phyloP scores from a whole-genome alignment of 139 green algal genomes.

The Spirogloea muscicola region DNA sequence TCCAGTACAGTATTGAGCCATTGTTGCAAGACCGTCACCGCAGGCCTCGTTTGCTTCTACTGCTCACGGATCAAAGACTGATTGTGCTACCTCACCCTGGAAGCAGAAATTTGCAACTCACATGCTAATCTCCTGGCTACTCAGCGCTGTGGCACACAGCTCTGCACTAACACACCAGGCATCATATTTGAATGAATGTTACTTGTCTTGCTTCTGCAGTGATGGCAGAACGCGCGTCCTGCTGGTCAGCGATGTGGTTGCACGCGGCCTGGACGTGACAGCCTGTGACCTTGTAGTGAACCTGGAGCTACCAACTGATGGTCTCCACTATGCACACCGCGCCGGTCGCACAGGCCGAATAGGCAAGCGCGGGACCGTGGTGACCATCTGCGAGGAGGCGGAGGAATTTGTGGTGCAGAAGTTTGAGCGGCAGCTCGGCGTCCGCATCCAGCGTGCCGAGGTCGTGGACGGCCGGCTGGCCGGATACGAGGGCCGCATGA shows the following conservation, averaged over 20 bases:
- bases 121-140: not conserved
- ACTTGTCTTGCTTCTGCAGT: not conserved
- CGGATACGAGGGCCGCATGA: conserved; percentile 23
- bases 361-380: conserved; percentile 64
- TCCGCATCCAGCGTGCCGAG: conserved; percentile 8
- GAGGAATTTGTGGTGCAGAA: conserved; percentile 35
- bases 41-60: not conserved
- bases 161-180: not conserved
- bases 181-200: not conserved
- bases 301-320: conserved; percentile 78
- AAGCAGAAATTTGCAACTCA: not conserved
- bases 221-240: conserved; percentile 66
- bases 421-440: conserved; percentile 21
- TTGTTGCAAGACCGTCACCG: too few relatives aligned
- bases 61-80: not conserved
- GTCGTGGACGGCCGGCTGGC: conserved; percentile 24
- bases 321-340: conserved; percentile 81
- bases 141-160: not conserved
- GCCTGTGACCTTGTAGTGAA: conserved; percentile 87
- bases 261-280: conserved; percentile 82
- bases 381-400: conserved; percentile 56
- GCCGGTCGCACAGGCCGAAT: conserved; percentile 76
- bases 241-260: conserved; percentile 84
- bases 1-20: not conserved
- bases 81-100: not conserved